Conservation (phyloP, 352 stramenopile genomes). For the Phytopythium oedochilum region DNA sequence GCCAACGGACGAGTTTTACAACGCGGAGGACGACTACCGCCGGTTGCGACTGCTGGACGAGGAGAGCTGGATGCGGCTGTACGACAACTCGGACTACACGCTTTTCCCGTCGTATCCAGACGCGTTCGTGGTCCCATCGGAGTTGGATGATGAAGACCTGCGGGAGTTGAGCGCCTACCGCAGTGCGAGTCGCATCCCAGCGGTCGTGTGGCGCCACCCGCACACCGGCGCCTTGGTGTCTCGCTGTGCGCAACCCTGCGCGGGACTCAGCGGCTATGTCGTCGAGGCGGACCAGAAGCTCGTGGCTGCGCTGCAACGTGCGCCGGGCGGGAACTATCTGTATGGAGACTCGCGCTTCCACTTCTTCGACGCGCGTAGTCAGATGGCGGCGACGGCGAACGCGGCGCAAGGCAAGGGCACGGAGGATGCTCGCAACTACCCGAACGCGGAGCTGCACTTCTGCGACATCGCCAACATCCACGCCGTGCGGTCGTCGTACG, state of each 20-base stretch:
- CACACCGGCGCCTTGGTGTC: conserved; percentile 88
- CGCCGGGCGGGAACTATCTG: conserved; percentile 28
- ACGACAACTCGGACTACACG: conserved; percentile 84
- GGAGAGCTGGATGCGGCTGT: conserved; percentile 77
- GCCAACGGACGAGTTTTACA: conserved; percentile 50
- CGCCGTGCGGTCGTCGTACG: conserved; percentile 90
- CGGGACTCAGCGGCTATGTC: conserved; percentile 78
- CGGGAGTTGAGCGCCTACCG: conserved; percentile 88
- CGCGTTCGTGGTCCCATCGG: conserved; percentile 90
- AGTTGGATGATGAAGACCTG: conserved; percentile 90
- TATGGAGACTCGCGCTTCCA: conserved; percentile 73
- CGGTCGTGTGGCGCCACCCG: conserved; percentile 92
- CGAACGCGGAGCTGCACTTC: conserved; percentile 94
- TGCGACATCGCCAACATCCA: conserved; percentile 99
- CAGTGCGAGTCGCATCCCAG: conserved; percentile 91
- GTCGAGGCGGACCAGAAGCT: conserved; percentile 80
- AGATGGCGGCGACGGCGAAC: conserved; percentile 85
- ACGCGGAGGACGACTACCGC: conserved; percentile 77
- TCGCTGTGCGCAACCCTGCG: conserved; percentile 81
- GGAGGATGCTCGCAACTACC: conserved; percentile 94
- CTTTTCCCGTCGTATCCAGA: conserved; percentile 94
- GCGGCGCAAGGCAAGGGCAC: conserved; percentile 85
- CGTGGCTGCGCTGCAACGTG: conserved; percentile 62
- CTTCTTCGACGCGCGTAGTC: conserved; percentile 80
- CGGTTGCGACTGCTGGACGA: conserved; percentile 75